Conservation (phyloP, 2,329 filamentous ascomycete genomes). For the Cladosporium cucumerinum region DNA sequence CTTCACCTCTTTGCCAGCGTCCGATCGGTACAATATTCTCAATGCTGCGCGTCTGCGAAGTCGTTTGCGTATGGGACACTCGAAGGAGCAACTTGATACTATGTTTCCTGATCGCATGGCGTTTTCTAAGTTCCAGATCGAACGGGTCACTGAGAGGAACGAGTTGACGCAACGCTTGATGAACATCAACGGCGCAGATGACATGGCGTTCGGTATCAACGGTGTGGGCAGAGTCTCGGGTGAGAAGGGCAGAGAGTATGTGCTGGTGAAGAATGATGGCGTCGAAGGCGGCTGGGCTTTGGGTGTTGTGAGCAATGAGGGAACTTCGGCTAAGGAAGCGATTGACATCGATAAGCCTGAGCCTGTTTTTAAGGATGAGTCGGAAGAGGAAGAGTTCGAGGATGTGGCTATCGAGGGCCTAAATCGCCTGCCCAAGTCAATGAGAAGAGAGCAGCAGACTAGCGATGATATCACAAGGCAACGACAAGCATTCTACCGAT, state of each 20-base stretch:
- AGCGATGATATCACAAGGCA: conserved; percentile 42
- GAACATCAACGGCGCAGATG: conserved; percentile 80
- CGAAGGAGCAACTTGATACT: conserved; percentile 88
- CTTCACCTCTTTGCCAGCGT: conserved; percentile 83
- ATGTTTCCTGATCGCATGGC: conserved; percentile 99
- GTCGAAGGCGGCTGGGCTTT: conserved; percentile 95
- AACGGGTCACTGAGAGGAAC: conserved; percentile 87
- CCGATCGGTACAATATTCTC: conserved; percentile 93
- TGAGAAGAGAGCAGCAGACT: conserved; percentile 39
- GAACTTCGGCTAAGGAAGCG: conserved; percentile 76
- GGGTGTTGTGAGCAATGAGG: conserved; percentile 84
- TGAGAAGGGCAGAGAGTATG: conserved; percentile 89
- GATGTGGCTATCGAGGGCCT: conserved; percentile 89
- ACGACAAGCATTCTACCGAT: conserved; percentile 48
- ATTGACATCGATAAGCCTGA: conserved; percentile 79
- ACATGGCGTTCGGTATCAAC: conserved; percentile 58
- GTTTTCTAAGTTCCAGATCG: conserved; percentile 94
- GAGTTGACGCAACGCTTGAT: conserved; percentile 92
- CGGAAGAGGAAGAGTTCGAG: conserved; percentile 70
- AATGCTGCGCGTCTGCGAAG: conserved; percentile 89
- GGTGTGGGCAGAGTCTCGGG: conserved; percentile 68
- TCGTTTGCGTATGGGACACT: conserved; percentile 88
- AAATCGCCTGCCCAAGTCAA: conserved; percentile 71
- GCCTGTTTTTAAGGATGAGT: conserved; percentile 48
- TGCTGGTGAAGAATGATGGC: conserved; percentile 91